Evolutionary conservation across 176 grass and related monocot species (phyloP), one percentile per base, ranked within the genome.

Genomic region (Elymus sibiricus): DNA sequence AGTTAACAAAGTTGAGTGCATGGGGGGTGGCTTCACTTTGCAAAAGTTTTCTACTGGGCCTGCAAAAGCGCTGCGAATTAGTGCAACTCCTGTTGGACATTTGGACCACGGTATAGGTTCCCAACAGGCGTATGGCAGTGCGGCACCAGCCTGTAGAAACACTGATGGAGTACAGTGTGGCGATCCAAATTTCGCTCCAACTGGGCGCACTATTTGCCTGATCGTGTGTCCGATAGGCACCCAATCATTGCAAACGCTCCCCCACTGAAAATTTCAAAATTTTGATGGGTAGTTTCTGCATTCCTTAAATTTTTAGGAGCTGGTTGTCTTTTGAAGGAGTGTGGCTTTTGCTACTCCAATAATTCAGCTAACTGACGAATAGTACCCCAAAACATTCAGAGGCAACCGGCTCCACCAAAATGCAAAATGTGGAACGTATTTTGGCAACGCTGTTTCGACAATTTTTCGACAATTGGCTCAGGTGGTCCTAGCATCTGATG

Each of bases 41-140:
- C 81, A 78, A 90, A 88, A 78, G 71, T 34, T 91, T 64, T 58
- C 60, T 31, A 53, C 66, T 85, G 80, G 61, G 39, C 77, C 70
- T 88, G 40, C 71, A 86, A 80, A 80, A 64, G 63, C 43, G 76
- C 82, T 78, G 38, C 69, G 87, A 85, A 82, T 68, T 82, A 85
- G 86, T 72, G 69, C 82, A 85, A 58, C 71, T 85, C 78, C 86
- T 88, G 69, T 66, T 80, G 38, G 76, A 42, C 49, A 87, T 62
- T 40, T 85, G 90, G 90, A 91, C 90, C 78, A 91, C 86, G 37
- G 77, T 72, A 77, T 88, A 63, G 70, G 62, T 76, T 87, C 49
- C 49, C 81, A 84, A 70, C 76, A 81, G 81, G 79, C 76, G 84
- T 53, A 76, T 90, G 74, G 32, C 65, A 83, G 73, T 83, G 58